A percentile compares a stretch with the other conserved stretches of the same genome.
These are phyloP conservation scores for Angophora floribunda DNA, from an alignment of 345 rosid species.

Conservation along the genomic window DNA sequence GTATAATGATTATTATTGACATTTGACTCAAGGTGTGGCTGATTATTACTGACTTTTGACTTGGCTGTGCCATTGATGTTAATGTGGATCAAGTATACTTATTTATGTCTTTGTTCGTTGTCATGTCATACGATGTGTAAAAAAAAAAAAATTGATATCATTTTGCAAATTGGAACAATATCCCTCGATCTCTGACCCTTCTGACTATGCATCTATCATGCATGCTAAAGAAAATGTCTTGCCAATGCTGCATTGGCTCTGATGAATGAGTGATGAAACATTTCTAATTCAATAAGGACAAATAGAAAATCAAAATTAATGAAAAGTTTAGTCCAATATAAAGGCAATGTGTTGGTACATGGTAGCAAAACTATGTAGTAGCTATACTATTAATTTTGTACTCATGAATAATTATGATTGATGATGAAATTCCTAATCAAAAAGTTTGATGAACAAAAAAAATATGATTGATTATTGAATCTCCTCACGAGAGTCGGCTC, in stretches of 20 bases:
- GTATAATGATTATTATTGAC: no score
- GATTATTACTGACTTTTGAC: no score
- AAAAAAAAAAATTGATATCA: neutral
- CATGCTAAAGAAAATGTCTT: neutral
- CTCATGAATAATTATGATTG: neutral
- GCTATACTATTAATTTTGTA: neutral
- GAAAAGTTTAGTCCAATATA: neutral
- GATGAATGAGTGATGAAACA: neutral
- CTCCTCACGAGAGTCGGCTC: fast-evolving
- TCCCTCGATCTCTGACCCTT: neutral
- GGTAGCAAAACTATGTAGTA: neutral
- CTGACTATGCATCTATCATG: neutral
- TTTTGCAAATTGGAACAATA: neutral
- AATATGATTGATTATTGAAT: neutral
- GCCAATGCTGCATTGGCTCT: neutral
- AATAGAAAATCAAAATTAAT: neutral
- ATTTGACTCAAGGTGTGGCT: no score
- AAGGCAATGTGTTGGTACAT: neutral
- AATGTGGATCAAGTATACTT: no score
- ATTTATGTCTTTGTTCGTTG: no score
- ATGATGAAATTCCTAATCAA: neutral
- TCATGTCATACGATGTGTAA: fast-evolving
- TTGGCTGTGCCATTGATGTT: fast-evolving
- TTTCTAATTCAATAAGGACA: neutral
- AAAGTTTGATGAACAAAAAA: neutral